phyloP scores from a whole-genome alignment of 441 rosid genomes.

The Corymbia citriodora region DNA sequence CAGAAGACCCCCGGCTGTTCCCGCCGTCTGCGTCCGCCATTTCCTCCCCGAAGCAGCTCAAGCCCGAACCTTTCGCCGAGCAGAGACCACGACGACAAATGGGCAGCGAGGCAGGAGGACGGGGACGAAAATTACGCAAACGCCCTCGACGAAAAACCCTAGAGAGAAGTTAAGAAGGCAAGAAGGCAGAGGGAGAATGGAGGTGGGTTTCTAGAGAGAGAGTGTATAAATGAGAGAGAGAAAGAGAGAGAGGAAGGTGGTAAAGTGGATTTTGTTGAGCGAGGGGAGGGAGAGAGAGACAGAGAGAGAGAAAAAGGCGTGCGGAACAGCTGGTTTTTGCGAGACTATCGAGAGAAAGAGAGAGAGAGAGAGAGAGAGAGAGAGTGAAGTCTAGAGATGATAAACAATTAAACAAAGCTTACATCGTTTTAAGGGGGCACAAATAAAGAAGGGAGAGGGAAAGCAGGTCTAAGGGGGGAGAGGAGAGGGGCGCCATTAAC shows the following conservation, averaged over 20 bases:
- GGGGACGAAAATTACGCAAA: neutral
- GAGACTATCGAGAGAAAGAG: neutral
- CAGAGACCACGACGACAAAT: neutral
- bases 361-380: neutral
- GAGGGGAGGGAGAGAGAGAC: neutral
- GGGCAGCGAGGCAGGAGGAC: neutral
- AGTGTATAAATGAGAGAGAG: neutral
- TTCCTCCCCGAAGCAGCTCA: neutral
- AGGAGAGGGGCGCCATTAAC: neutral
- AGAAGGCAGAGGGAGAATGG: neutral
- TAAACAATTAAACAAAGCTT: neutral
- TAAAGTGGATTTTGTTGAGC: neutral
- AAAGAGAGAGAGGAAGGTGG: neutral
- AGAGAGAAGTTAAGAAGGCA: neutral
- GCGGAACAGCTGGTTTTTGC: neutral
- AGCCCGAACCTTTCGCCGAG: neutral
- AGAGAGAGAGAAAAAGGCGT: neutral
- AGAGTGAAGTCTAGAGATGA: neutral
- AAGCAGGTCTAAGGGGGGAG: neutral
- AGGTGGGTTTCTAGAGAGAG: neutral
- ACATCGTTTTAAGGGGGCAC: neutral
- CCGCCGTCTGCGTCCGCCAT: conserved; percentile 5
- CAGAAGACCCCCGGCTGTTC: neutral
- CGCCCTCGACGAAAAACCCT: neutral
- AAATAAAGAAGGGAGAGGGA: neutral